Percentiles rank a stretch among this genome's conserved stretches.
phyloP scores from a whole-genome alignment of 208 protist genomes.

The Leishmania gerbilli region DNA sequence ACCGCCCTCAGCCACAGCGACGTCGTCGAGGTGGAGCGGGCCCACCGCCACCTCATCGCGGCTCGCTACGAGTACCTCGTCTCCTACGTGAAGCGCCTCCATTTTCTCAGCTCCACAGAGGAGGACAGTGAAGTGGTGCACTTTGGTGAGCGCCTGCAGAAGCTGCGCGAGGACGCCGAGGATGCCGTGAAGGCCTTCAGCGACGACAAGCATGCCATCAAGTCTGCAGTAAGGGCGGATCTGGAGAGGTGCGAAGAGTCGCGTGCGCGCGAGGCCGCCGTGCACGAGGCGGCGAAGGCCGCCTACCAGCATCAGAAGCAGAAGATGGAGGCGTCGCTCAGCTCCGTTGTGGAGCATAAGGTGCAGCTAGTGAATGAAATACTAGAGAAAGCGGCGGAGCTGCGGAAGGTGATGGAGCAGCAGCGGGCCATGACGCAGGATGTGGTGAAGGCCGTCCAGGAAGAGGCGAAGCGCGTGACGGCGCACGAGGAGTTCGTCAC shows the following conservation, averaged over 20 bases:
- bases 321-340: slow-evolving; percentile 35
- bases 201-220: slow-evolving; percentile 47
- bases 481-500: slow-evolving; percentile 78
- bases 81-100: slow-evolving; percentile 56
- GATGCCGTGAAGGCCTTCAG: slow-evolving; percentile 52
- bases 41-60: slow-evolving; percentile 76
- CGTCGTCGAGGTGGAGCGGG: slow-evolving; percentile 73
- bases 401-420: slow-evolving; percentile 56
- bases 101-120: slow-evolving; percentile 37
- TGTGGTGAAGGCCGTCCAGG: slow-evolving; percentile 45
- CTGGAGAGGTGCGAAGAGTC: slow-evolving; percentile 50
- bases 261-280: slow-evolving; percentile 43
- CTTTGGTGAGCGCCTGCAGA: slow-evolving; percentile 54
- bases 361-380: slow-evolving; percentile 63
- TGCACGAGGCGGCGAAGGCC: slow-evolving; percentile 38
- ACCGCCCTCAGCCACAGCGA: slow-evolving; percentile 49
- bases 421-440: slow-evolving; percentile 58
- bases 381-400: slow-evolving; percentile 57
- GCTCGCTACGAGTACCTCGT: slow-evolving; percentile 76
- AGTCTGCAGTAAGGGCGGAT: slow-evolving; percentile 45
- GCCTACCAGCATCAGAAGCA: slow-evolving; percentile 40
- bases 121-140: slow-evolving; percentile 42
- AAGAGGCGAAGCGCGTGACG: slow-evolving; percentile 61
- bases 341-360: slow-evolving; percentile 45
- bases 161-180: slow-evolving; percentile 54